phyloP scores from a whole-genome alignment of 2,329 filamentous ascomycete species.

The Diplodia seriata region DNA sequence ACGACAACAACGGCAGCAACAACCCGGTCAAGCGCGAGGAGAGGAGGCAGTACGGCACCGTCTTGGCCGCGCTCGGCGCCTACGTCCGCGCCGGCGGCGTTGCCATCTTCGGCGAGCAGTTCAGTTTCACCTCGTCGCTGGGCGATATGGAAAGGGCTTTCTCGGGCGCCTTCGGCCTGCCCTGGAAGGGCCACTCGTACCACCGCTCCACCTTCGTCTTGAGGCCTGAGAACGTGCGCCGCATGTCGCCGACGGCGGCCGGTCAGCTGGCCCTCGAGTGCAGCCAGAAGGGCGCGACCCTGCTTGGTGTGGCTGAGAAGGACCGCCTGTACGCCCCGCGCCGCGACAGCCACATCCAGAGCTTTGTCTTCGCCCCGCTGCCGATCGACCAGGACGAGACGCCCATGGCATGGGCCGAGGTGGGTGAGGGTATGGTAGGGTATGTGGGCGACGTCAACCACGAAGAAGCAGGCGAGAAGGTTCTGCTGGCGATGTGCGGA shows the following conservation, averaged over 20 bases:
- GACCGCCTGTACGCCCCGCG: not conserved
- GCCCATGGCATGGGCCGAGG: not conserved
- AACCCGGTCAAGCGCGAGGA: not conserved
- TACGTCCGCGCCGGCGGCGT: slow-evolving; percentile 1
- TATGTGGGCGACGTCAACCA: not conserved
- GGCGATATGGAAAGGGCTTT: not conserved
- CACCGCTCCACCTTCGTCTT: not conserved
- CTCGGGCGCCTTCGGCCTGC: not conserved
- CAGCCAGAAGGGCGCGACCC: slow-evolving; percentile 4
- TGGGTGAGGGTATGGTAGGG: not conserved
- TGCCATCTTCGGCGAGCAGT: not conserved
- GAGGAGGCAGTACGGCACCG: not conserved
- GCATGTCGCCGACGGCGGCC: not conserved
- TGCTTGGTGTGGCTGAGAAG: not conserved
- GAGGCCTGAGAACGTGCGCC: not conserved
- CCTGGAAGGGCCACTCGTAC: not conserved
- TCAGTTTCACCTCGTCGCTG: not conserved
- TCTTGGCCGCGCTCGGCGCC: not conserved
- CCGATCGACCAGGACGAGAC: not conserved
- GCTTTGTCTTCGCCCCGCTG: not conserved
- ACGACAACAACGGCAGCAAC: too few species aligned
- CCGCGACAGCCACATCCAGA: not conserved
- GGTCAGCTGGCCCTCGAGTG: not conserved
- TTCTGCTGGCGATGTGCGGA: slow-evolving; percentile 2
- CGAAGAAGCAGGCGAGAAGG: not conserved